Conservation (phyloP, 129 eudicot genomes). For the Helianthus tuberosus region DNA sequence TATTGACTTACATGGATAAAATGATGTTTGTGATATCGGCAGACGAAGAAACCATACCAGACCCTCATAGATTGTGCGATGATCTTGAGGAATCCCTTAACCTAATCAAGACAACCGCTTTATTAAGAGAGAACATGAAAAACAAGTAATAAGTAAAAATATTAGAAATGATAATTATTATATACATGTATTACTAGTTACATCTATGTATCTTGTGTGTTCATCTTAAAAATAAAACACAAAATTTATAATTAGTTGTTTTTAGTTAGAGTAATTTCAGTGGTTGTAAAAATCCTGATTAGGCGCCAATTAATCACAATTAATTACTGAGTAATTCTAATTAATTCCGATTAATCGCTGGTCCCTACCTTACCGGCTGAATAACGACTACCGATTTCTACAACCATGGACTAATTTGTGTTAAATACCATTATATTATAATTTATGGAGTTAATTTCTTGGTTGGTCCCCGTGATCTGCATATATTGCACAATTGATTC, state of each 20-base stretch:
- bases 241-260: background rate
- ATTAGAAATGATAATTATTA: background rate
- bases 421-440: no score
- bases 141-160: conserved; percentile 11
- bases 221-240: background rate
- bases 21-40: conserved; percentile 46
- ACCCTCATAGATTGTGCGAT: conserved; percentile 34
- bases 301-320: no score
- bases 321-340: no score
- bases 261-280: no score
- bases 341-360: no score
- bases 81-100: conserved; percentile 43
- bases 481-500: no score
- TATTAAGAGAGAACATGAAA: conserved; percentile 22
- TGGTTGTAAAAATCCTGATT: no score
- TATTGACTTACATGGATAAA: conserved; percentile 42
- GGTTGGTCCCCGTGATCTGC: no score
- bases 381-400: no score
- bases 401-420: no score
- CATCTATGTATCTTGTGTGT: background rate
- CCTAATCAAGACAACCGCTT: conserved; percentile 33
- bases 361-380: no score
- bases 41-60: conserved; percentile 52
- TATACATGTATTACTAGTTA: background rate
- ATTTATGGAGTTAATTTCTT: no score